Percentiles rank a stretch among this genome's conserved stretches.
Conservation (phyloP, 2,329 filamentous ascomycete genomes). For the Penicillium frequentans region DNA sequence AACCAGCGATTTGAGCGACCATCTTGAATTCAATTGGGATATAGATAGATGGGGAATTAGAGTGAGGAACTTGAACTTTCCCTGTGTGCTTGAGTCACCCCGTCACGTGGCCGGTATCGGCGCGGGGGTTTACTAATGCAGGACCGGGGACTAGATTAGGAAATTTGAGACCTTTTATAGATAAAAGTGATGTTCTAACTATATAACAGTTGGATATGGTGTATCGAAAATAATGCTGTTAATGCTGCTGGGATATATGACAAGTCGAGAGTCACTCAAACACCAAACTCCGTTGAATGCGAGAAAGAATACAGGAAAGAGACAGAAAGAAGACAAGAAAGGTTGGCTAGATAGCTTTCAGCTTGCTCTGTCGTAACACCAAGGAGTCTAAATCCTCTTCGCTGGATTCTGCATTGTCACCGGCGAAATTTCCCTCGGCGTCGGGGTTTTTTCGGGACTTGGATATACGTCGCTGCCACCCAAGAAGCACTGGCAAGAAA, state of each 20-base stretch:
- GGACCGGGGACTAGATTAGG: neutral
- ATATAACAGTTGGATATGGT: neutral
- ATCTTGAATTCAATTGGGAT: constrained; percentile 29
- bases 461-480: constrained; percentile 75
- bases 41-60: constrained; percentile 13
- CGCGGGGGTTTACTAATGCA: constrained; percentile 15
- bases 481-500: constrained; percentile 86
- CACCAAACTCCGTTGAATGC: constrained; percentile 25
- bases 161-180: neutral
- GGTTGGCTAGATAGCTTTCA: constrained; percentile 30
- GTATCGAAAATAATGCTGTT: constrained; percentile 11
- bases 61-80: constrained; percentile 7
- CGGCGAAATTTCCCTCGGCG: constrained; percentile 59
- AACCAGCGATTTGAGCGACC: constrained; percentile 38
- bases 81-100: constrained; percentile 22
- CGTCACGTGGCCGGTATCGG: constrained; percentile 33
- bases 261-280: constrained; percentile 9
- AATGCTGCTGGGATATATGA: constrained; percentile 18
- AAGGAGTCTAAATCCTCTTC: constrained; percentile 26
- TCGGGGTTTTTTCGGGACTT: constrained; percentile 62
- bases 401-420: constrained; percentile 39
- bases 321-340: constrained; percentile 2
- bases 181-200: neutral
- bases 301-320: constrained; percentile 8
- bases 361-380: constrained; percentile 23